phyloP scores from a whole-genome alignment of 2,329 filamentous ascomycete species.

The Erysiphe pulchra region DNA sequence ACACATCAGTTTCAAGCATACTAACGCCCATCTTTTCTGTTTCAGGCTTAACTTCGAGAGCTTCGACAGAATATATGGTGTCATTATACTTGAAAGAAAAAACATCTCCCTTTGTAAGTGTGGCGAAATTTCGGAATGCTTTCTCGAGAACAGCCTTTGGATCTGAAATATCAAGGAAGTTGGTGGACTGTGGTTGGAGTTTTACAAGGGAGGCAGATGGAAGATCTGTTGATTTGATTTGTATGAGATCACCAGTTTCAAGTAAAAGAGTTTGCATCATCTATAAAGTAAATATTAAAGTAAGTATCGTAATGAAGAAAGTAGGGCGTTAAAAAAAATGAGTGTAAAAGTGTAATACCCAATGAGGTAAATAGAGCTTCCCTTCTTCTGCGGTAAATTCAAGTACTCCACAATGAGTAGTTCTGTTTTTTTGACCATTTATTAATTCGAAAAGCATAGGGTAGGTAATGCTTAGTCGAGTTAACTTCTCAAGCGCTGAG shows the following conservation, averaged over 20 bases:
- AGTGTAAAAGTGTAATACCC: conserved; percentile 31
- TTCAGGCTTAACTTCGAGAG: conserved; percentile 77
- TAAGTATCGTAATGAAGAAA: not conserved
- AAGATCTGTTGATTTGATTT: conserved; percentile 84
- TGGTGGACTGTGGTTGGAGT: conserved; percentile 75
- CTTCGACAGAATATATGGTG: conserved; percentile 73
- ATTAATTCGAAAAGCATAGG: conserved; percentile 91
- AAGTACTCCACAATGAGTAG: conserved; percentile 80
- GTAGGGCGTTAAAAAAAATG: not conserved
- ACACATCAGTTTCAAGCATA: conserved; percentile 88
- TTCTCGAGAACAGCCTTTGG: conserved; percentile 94
- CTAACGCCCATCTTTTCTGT: conserved; percentile 65
- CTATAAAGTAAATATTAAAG: conserved; percentile 19
- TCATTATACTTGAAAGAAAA: conserved; percentile 98
- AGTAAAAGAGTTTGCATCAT: conserved; percentile 82
- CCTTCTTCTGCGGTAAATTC: conserved; percentile 97
- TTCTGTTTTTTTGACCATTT: conserved; percentile 55
- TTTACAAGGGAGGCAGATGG: conserved; percentile 84
- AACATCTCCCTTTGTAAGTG: conserved; percentile 74
- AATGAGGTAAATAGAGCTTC: conserved; percentile 83
- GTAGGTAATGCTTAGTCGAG: conserved; percentile 85
- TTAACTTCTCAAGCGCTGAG: conserved; percentile 88
- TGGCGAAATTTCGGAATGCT: conserved; percentile 86
- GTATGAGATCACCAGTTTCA: conserved; percentile 79
- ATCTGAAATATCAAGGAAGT: conserved; percentile 90